Evolutionary conservation across 1,284 basidiomycete species (phyloP), one percentile per base, ranked within the genome.

Genomic region (Cutaneotrichosporon sp.): DNA sequence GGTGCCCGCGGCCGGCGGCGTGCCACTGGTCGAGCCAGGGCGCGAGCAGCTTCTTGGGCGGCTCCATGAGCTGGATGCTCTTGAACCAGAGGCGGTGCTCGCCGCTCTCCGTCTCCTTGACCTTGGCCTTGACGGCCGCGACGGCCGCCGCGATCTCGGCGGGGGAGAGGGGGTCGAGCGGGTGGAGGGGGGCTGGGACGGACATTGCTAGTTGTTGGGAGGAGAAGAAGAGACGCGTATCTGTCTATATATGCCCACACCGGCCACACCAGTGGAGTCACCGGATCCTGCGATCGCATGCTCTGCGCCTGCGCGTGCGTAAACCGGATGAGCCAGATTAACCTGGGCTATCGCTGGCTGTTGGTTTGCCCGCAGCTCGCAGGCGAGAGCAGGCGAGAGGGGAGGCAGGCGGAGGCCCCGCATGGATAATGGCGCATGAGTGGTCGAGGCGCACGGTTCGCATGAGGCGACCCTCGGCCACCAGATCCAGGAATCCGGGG

Each of bases 121-220:
- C 38, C 29, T 53, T 36, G 13, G 38, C 18, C 54, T 62, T 63
- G 54, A 65, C 61, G 24, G 64, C 59, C 27, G 33, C 22, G 31
- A 70, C 69, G 13, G 72, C 69, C 27, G 61, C 56, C 9, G 46
- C 43, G 60, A 80, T 75, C 69, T 81, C 81, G 7, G 51, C 60
- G 4, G 72, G 63, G 16, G 69, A 69, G 51, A 81, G 71, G 5
- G 80, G 77, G 67, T 82, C 80, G 62, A 81, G 76, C 3, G 81
- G 81, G 68, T 82, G 81, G 31, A 52, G 49, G 54, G 43, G 56
- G 18, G 29, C 22, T 3, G 45, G 3, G 24, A 47, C 9, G 45
- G 45, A 47, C 45, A 47, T 47, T n/a, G n/a, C n/a, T n/a, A n/a
- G n/a, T n/a, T n/a, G 45, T 47, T 50, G 25, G 25, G 24, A 27